Evolutionary conservation across 345 rosid genomes (phyloP).

Genomic region (Camelina laxa): DNA sequence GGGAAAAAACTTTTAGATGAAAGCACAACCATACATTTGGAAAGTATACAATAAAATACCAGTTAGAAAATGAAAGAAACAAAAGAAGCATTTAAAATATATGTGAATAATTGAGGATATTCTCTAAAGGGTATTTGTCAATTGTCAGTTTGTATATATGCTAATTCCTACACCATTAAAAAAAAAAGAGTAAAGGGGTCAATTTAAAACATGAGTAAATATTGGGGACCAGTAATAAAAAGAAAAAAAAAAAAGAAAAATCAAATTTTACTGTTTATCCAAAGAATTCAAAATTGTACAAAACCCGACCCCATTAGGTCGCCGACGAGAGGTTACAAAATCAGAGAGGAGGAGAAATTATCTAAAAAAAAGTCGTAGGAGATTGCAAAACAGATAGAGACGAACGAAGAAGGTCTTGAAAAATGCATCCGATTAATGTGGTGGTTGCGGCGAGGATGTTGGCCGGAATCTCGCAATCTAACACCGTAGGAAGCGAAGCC

Average conservation of each 20-base stretch:
- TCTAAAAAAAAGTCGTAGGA: neutral
- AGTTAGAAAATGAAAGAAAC: no score
- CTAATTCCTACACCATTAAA: no score
- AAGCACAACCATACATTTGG: no score
- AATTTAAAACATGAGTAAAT: neutral
- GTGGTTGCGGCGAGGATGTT: constrained; percentile 60
- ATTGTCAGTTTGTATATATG: no score
- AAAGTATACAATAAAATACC: no score
- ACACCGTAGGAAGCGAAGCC: constrained; percentile 39
- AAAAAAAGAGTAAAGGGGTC: neutral
- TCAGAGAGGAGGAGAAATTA: neutral
- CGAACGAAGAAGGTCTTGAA: neutral
- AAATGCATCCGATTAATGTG: constrained; percentile 68
- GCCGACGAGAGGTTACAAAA: neutral
- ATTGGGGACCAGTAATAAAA: neutral
- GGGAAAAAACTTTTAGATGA: no score
- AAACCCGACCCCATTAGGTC: neutral
- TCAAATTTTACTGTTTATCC: neutral
- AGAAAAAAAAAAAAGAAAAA: neutral
- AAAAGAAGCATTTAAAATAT: no score
- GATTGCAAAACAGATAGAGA: neutral
- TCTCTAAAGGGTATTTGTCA: no score
- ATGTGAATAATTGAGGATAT: no score
- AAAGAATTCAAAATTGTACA: constrained; percentile 20
- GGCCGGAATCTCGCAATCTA: constrained; percentile 39